Evolutionary conservation across 1,139 yeast species (phyloP).

Genomic region (Kodamaea arcana): DNA sequence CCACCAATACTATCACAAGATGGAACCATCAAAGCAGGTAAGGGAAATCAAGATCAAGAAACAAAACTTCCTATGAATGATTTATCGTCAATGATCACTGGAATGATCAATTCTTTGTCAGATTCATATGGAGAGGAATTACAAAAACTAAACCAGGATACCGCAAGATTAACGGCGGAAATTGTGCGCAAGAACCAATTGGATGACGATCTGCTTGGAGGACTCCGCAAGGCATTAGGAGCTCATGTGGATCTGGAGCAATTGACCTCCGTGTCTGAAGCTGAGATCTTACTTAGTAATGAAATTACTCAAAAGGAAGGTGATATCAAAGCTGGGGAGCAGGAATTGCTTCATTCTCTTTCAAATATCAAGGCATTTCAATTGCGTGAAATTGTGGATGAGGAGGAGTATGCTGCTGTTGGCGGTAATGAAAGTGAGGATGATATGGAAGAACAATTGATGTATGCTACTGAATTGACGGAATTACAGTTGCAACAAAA

Average conservation of each 20-base stretch:
- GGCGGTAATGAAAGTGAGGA: slow-evolving; percentile 12
- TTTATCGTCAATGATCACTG: slow-evolving; percentile 33
- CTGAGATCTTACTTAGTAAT: slow-evolving; percentile 20
- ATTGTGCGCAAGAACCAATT: slow-evolving; percentile 18
- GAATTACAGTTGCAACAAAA: slow-evolving; percentile 51
- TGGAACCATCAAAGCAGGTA: slow-evolving; percentile 23
- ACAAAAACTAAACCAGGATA: slow-evolving; percentile 18
- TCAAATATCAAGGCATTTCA: slow-evolving; percentile 35
- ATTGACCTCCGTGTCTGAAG: slow-evolving; percentile 27
- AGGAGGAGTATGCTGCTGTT: slow-evolving; percentile 32
- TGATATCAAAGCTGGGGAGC: slow-evolving; percentile 34
- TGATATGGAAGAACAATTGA: slow-evolving; percentile 20
- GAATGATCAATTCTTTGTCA: slow-evolving; percentile 44
- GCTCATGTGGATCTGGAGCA: slow-evolving; percentile 8
- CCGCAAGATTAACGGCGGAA: slow-evolving; percentile 16
- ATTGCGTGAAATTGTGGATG: slow-evolving; percentile 47
- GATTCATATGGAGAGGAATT: slow-evolving; percentile 33
- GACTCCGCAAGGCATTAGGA: slow-evolving; percentile 7
- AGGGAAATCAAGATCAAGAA: slow-evolving; percentile 2
- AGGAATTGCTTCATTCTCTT: slow-evolving; percentile 20
- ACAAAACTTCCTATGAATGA: slow-evolving; percentile 27
- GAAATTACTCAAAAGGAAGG: slow-evolving; percentile 20
- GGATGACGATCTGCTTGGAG: slow-evolving; percentile 15
- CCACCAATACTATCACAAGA: slow-evolving; percentile 35
- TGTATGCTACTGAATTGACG: slow-evolving; percentile 42